Evolutionary conservation across 2,329 filamentous ascomycete genomes (phyloP).

Genomic region (Sordariomycetes sp.): DNA sequence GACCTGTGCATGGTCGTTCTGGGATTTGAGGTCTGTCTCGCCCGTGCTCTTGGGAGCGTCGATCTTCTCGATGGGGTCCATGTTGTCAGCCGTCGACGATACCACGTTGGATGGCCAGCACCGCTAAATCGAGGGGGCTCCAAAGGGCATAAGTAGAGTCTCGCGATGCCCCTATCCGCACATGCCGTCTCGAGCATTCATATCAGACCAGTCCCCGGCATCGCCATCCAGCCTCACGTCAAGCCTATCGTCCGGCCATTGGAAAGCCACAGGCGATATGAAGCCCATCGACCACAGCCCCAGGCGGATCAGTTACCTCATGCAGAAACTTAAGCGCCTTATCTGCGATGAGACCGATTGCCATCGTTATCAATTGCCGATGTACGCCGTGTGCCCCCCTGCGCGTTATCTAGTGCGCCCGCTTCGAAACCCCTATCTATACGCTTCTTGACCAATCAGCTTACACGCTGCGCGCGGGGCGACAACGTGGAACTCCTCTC

Average conservation of each 20-base stretch:
- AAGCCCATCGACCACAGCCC: background rate
- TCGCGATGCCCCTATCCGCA: too few species aligned
- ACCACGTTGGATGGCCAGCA: background rate
- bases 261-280: too few species aligned
- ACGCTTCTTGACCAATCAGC: background rate
- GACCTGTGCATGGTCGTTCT: background rate
- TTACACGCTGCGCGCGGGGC: background rate
- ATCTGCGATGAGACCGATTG: background rate
- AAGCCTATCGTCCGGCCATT: too few species aligned
- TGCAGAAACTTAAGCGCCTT: background rate
- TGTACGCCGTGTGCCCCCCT: background rate
- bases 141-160: background rate
- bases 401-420: background rate
- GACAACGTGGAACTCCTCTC: too few species aligned
- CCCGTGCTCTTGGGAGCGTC: background rate
- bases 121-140: background rate
- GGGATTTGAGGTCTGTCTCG: background rate
- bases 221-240: too few species aligned
- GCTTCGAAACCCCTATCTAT: constrained; percentile 1
- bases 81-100: background rate
- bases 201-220: too few species aligned
- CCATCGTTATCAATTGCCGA: background rate
- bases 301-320: background rate
- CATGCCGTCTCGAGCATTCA: too few species aligned
- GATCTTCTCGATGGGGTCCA: background rate